Percentiles rank a stretch among this genome's conserved stretches.
phyloP scores from a whole-genome alignment of 176 grass and related monocot genomes.

The Zoysia japonica region DNA sequence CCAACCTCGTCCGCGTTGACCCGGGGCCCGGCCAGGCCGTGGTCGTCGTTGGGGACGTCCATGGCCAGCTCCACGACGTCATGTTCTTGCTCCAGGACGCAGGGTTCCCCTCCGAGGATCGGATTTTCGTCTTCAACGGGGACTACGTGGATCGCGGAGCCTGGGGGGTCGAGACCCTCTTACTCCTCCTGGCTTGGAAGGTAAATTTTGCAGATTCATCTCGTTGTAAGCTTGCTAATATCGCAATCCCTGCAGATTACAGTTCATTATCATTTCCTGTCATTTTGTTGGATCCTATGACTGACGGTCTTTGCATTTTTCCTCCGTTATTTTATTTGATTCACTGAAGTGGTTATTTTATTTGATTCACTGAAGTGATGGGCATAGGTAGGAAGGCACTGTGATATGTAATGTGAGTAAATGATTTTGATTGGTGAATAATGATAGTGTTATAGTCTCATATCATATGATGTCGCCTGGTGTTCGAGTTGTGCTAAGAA shows the following conservation, averaged over 20 bases:
- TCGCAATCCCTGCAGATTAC: neutral
- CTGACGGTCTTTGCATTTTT: too few relatives aligned
- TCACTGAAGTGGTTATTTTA: neutral
- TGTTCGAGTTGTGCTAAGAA: neutral
- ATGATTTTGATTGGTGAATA: neutral
- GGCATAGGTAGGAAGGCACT: neutral
- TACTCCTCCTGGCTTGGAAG: constrained; percentile 95
- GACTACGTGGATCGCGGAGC: constrained; percentile 96
- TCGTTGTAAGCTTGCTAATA: neutral
- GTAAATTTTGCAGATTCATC: constrained; percentile 34
- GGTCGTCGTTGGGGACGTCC: constrained; percentile 91
- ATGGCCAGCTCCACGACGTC: constrained; percentile 96
- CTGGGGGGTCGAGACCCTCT: constrained; percentile 89
- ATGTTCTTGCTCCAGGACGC: constrained; percentile 87
- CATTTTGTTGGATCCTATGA: too few relatives aligned
- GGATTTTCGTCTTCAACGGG: constrained; percentile 91
- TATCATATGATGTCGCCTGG: neutral
- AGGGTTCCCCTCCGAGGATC: constrained; percentile 75
- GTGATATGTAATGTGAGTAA: neutral
- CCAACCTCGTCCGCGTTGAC: constrained; percentile 73
- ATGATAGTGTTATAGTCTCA: neutral
- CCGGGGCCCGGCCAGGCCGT: constrained; percentile 50
- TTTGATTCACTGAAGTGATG: neutral
- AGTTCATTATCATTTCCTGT: neutral
- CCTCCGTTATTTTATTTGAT: neutral